phyloP scores from a whole-genome alignment of 257 asterid genomes.

The Solanum gracilifrons region DNA sequence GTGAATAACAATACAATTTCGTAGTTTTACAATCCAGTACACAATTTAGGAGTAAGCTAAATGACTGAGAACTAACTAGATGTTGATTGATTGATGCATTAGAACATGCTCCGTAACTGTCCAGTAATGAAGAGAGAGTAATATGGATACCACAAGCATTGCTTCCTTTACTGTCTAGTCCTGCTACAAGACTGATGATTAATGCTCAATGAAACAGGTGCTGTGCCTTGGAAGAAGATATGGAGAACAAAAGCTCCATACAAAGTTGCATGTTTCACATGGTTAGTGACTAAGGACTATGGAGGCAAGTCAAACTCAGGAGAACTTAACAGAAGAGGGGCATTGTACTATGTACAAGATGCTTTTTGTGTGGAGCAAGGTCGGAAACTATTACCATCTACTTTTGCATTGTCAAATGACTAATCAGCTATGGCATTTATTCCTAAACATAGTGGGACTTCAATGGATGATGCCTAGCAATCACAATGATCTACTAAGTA shows the following conservation, averaged over 20 bases:
- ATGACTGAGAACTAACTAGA: neutral
- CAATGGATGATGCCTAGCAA: neutral
- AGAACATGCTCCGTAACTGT: neutral
- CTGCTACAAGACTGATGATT: neutral
- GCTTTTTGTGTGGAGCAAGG: neutral
- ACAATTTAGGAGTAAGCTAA: neutral
- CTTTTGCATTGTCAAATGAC: neutral
- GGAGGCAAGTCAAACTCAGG: neutral
- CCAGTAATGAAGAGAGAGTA: neutral
- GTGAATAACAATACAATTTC: neutral
- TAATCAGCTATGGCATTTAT: neutral
- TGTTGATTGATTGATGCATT: neutral
- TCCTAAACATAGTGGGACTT: neutral
- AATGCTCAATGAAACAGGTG: neutral
- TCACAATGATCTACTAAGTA: neutral
- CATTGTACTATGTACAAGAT: neutral
- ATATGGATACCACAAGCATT: neutral
- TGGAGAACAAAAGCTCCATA: neutral
- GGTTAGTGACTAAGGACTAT: neutral
- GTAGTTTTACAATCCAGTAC: neutral
- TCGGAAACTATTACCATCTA: neutral
- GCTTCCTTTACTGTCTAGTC: neutral
- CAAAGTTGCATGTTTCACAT: neutral
- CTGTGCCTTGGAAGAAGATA: neutral
- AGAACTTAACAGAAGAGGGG: neutral